These are phyloP conservation scores for Chaetomidium leptoderma DNA, from an alignment of 495 filamentous ascomycete species.

Conservation along the genomic window DNA sequence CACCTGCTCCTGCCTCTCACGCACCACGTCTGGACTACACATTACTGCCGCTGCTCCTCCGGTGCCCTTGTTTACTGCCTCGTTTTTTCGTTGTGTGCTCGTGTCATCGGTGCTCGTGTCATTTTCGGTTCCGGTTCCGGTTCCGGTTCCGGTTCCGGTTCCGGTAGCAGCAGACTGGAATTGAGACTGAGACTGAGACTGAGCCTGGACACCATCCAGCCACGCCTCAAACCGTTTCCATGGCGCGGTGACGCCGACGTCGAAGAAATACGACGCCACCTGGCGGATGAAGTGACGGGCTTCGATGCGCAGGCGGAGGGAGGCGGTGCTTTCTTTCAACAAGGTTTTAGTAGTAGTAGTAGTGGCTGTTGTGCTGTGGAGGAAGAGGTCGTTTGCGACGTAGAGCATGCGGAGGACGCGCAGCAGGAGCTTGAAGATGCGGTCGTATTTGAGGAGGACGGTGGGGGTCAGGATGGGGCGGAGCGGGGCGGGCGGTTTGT, in stretches of 20 bases:
- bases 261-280: conserved; percentile 69
- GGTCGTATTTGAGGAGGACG: conserved; percentile 73
- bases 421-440: conserved; percentile 72
- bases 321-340: conserved; percentile 36
- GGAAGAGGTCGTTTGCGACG: conserved; percentile 53
- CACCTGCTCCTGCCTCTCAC: conserved; percentile 67
- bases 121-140: no score
- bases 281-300: conserved; percentile 71
- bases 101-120: no score
- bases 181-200: conserved; percentile 17
- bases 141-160: not conserved
- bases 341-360: not conserved
- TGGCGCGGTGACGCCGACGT: conserved; percentile 62
- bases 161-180: not conserved
- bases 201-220: conserved; percentile 57
- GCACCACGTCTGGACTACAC: conserved; percentile 57
- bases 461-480: conserved; percentile 64
- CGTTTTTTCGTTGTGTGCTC: no score
- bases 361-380: no score
- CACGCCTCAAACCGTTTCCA: conserved; percentile 67
- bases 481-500: conserved; percentile 70
- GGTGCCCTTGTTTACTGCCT: not conserved
- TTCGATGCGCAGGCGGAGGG: conserved; percentile 65
- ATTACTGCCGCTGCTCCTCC: conserved; percentile 8
- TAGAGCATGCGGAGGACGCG: conserved; percentile 75